Conservation (phyloP, 2,329 filamentous ascomycete species). For the Hypoxylon sp. region DNA sequence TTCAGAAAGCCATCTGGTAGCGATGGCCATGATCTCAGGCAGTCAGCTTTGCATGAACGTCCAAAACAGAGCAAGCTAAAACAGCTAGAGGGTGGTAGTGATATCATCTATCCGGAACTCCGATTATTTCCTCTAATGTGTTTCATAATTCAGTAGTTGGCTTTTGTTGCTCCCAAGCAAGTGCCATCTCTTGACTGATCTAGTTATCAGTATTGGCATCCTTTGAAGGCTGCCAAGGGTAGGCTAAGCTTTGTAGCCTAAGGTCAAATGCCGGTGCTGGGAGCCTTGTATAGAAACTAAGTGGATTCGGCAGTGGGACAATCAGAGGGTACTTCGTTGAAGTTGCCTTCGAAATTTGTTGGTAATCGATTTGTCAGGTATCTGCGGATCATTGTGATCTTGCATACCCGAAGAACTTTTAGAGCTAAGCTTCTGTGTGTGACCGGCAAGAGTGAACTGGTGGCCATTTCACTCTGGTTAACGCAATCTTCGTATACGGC, state of each 20-base stretch:
- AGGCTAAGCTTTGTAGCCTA: conserved; percentile 31
- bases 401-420: conserved; percentile 45
- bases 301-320: conserved; percentile 28
- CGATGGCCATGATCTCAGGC: conserved; percentile 3
- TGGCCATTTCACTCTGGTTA: conserved; percentile 35
- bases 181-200: conserved; percentile 14
- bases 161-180: conserved; percentile 12
- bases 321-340: conserved; percentile 23
- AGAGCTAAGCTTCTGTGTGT: conserved; percentile 38
- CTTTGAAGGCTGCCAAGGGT: conserved; percentile 15
- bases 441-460: conserved; percentile 32
- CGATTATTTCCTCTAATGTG: conserved; percentile 18
- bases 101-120: conserved; percentile 34
- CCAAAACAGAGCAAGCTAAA: conserved; percentile 6
- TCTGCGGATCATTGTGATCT: conserved; percentile 44
- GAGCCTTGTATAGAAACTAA: conserved; percentile 19
- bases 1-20: conserved; percentile 3
- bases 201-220: conserved; percentile 10
- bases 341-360: conserved; percentile 28
- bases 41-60: conserved; percentile 12
- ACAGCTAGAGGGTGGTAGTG: conserved; percentile 6
- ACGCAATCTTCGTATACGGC: conserved; percentile 38
- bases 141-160: conserved; percentile 19
- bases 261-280: conserved; percentile 28
- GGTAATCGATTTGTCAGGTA: conserved; percentile 46